These are phyloP conservation scores for Botrytis deweyae DNA, from an alignment of 2,329 filamentous ascomycete species.

Conservation along the genomic window DNA sequence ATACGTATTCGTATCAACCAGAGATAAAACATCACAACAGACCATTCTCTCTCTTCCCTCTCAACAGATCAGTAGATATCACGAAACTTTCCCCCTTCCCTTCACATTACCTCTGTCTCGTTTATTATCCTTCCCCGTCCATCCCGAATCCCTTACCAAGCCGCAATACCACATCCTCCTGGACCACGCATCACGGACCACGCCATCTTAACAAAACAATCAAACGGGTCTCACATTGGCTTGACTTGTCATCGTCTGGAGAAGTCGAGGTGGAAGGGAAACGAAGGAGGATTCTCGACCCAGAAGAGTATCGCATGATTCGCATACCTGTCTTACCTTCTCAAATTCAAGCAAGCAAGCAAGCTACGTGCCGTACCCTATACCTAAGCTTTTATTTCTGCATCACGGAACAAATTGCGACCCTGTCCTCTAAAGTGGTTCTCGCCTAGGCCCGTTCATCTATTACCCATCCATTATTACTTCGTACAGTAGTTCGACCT, in stretches of 20 bases:
- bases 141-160: not conserved
- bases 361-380: not conserved
- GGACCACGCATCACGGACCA: slow-evolving; percentile 6
- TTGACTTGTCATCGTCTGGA: slow-evolving; percentile 1
- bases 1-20: not conserved
- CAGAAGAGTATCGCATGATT: not conserved
- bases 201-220: slow-evolving; percentile 1
- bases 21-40: not conserved
- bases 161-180: not conserved
- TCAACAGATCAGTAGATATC: not conserved
- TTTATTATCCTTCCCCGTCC: not conserved
- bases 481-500: not conserved
- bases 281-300: not conserved
- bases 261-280: not conserved
- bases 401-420: slow-evolving; percentile 22
- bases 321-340: not conserved
- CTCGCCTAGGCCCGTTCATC: slow-evolving; percentile 6
- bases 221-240: slow-evolving; percentile 18
- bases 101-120: not conserved
- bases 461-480: not conserved
- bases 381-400: slow-evolving; percentile 11
- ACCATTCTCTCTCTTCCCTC: not conserved
- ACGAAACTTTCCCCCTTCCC: not conserved
- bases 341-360: not conserved
- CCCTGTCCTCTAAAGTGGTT: slow-evolving; percentile 6